A percentile compares a stretch with the other conserved stretches of the same genome.
Evolutionary conservation across 2,329 filamentous ascomycete species (phyloP).

Genomic region (Botrytis fabae): DNA sequence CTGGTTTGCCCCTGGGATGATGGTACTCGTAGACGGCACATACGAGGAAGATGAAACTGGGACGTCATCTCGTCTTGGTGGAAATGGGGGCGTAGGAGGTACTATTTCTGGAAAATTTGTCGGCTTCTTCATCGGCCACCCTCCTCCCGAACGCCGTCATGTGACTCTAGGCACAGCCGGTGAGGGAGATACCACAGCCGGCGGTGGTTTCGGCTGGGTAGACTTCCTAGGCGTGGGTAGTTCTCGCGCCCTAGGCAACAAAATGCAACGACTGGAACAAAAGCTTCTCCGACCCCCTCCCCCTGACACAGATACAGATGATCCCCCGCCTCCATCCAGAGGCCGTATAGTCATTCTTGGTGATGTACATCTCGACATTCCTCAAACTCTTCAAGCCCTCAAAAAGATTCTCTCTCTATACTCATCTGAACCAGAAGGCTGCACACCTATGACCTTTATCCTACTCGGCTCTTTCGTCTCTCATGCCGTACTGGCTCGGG

Average conservation of each 20-base stretch:
- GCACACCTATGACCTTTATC: conserved; percentile 75
- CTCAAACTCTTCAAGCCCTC: conserved; percentile 77
- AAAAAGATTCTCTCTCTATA: conserved; percentile 77
- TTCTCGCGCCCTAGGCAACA: conserved; percentile 76
- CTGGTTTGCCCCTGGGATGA: conserved; percentile 95
- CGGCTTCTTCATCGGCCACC: conserved; percentile 86
- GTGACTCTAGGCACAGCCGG: conserved; percentile 71
- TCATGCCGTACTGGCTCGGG: conserved; percentile 64
- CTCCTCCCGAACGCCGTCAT: conserved; percentile 82
- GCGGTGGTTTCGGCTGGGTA: conserved; percentile 92
- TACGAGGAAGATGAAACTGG: conserved; percentile 90
- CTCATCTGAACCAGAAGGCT: conserved; percentile 60
- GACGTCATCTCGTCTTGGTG: conserved; percentile 67
- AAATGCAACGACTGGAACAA: conserved; percentile 79
- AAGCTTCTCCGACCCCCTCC: conserved; percentile 55
- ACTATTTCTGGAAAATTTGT: conserved; percentile 91
- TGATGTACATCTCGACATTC: conserved; percentile 83
- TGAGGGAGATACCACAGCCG: conserved; percentile 59
- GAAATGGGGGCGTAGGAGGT: conserved; percentile 80
- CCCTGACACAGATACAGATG: conserved; percentile 21
- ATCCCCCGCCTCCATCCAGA: conserved; percentile 42
- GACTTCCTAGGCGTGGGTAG: conserved; percentile 93
- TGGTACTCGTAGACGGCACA: conserved; percentile 90
- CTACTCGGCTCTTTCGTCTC: conserved; percentile 81
- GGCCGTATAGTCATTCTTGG: conserved; percentile 73